Percentiles rank a stretch among this genome's conserved stretches.
Evolutionary conservation across 805 yeast genomes (phyloP).

Genomic region (Pichia kluyveri): DNA sequence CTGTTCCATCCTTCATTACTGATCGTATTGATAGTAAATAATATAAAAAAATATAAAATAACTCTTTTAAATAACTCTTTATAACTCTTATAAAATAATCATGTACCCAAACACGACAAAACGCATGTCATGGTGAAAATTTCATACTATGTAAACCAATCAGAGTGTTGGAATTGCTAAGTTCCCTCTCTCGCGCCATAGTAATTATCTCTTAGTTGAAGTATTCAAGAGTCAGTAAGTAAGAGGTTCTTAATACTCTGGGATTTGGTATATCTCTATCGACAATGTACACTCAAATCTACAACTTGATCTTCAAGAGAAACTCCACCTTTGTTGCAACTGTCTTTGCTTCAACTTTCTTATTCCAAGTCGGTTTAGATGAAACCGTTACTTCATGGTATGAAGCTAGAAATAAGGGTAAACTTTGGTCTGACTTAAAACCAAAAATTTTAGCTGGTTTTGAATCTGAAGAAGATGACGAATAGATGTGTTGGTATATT

Average conservation of each 20-base stretch:
- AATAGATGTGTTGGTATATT: constrained; percentile 18
- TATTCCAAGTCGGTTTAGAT: constrained; percentile 74
- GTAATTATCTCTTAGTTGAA: too few relatives aligned
- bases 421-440: constrained; percentile 78
- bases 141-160: background rate
- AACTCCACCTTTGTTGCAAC: constrained; percentile 83
- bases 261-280: too few relatives aligned
- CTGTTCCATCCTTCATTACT: background rate
- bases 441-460: constrained; percentile 42
- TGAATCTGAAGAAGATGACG: constrained; percentile 53
- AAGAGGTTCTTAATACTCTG: too few relatives aligned
- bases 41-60: too few relatives aligned
- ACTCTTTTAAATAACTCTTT: too few relatives aligned
- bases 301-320: constrained; percentile 75
- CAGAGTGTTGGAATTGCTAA: background rate
- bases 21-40: too few relatives aligned
- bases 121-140: too few relatives aligned
- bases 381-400: constrained; percentile 59
- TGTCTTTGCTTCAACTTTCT: constrained; percentile 75
- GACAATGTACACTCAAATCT: constrained; percentile 33
- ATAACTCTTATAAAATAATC: background rate
- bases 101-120: background rate
- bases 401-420: constrained; percentile 73
- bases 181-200: background rate
- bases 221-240: too few relatives aligned